Evolutionary conservation across 352 stramenopile species (phyloP).

Genomic region (Pythium apleroticum): DNA sequence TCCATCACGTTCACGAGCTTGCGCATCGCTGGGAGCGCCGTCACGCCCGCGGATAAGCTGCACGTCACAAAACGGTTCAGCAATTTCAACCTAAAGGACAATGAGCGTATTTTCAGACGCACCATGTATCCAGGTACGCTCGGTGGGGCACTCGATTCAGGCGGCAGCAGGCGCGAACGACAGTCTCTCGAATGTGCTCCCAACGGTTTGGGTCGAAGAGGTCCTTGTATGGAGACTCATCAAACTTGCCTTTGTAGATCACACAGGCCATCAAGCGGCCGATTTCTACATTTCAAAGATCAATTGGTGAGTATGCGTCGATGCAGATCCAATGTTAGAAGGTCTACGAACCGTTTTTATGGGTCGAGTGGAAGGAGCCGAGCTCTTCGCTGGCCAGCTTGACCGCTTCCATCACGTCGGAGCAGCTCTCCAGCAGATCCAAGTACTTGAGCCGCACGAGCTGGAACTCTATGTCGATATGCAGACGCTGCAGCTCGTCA

Average conservation of each 20-base stretch:
- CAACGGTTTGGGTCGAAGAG: slow-evolving; percentile 68
- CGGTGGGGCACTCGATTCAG: slow-evolving; percentile 67
- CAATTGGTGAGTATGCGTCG: not conserved
- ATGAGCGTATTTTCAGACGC: slow-evolving; percentile 1
- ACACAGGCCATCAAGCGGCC: slow-evolving; percentile 79
- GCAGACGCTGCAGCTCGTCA: slow-evolving; percentile 43
- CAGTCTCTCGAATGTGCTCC: slow-evolving; percentile 64
- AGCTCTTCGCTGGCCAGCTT: slow-evolving; percentile 69
- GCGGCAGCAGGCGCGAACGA: slow-evolving; percentile 75
- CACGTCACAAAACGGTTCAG: slow-evolving; percentile 1
- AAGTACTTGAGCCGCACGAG: slow-evolving; percentile 83
- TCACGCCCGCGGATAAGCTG: slow-evolving; percentile 70
- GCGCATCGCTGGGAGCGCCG: slow-evolving; percentile 67
- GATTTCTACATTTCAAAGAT: slow-evolving; percentile 40
- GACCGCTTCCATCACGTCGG: slow-evolving; percentile 68
- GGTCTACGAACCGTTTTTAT: slow-evolving; percentile 42
- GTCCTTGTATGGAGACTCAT: slow-evolving; percentile 80
- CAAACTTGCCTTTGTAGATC: slow-evolving; percentile 71
- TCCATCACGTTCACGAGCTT: slow-evolving; percentile 83
- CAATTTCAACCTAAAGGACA: not conserved
- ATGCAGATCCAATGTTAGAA: no score
- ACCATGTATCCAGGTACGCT: slow-evolving; percentile 79
- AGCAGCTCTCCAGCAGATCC: slow-evolving; percentile 61
- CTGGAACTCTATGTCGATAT: slow-evolving; percentile 83
- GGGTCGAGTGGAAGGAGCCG: slow-evolving; percentile 54